Base-by-base conservation (phyloP, 2,329 filamentous ascomycete species). In the Exophiala spinifera region DNA sequence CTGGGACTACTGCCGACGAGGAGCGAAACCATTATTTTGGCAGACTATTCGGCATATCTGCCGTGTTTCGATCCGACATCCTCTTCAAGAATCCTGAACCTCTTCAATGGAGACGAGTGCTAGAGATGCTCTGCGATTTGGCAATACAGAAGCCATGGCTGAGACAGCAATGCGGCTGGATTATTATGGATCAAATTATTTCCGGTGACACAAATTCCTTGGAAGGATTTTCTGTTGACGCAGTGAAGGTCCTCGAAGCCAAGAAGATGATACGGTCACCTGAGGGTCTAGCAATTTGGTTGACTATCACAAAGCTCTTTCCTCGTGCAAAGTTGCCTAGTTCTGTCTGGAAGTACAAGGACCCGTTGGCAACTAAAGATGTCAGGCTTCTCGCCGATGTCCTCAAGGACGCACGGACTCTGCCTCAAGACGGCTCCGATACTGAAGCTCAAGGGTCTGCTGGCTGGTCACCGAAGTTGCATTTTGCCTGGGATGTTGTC, bases 231-330 rank as follows among this genome's bases (percentile, higher is more conserved):
- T 82, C 82, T 1, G 79, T 85, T 64, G 72, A 76, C 21, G 84
- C 87, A 0, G 74, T 95, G 33, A 73, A 82, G 55, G 80, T 79
- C 36, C 67, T 95, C 7, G 76, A 78, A 17, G 77, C 82, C 14
- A 79, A 82, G 46, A 85, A 87, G 8, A 75, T 95, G 46, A 83
- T 85, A 7, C 87, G 87, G 69, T 92, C 91, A 0, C 87, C 91
- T 0, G 92, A 97, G 68, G 92, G 91, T 5, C 84, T 96, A 19
- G 90, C 89, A 0, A 83, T 96, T 53, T 97, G 91, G 91, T 76
- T 97, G 28, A 81, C 83, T 4, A 81, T 87, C 1, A 79, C 82
- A 57, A 79, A 81, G 48, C 75, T 74, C 17, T 90, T 88, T 63
- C 81, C 86, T 0, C 74, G 80, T 6, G 76, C 87, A 51, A 81